Percentiles rank a stretch among this genome's conserved stretches.
These are phyloP conservation scores for Tricholoma hemisulphureum DNA, from an alignment of 768 basidiomycete genomes.

Conservation along the genomic window DNA sequence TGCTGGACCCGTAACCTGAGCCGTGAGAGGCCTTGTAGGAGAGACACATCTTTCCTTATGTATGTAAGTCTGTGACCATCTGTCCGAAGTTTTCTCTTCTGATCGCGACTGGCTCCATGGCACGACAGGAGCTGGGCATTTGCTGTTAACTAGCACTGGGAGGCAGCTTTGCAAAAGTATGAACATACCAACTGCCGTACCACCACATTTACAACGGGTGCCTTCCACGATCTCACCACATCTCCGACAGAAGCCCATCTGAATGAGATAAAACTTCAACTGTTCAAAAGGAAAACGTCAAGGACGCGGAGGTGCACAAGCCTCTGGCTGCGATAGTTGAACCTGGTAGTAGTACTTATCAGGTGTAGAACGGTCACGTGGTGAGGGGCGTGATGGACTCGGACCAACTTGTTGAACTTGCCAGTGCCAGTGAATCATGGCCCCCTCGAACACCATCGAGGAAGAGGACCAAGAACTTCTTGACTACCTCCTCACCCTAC, in stretches of 20 bases:
- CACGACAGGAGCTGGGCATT: conserved; percentile 58
- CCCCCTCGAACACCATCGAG: neutral
- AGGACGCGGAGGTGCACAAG: neutral
- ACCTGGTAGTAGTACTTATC: neutral
- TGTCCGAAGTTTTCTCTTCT: conserved; percentile 51
- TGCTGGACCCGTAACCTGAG: conserved; percentile 17
- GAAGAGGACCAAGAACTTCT: conserved; percentile 1
- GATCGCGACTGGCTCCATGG: conserved; percentile 55
- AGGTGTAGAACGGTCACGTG: conserved; percentile 18
- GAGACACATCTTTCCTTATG: conserved; percentile 46
- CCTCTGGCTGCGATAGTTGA: neutral
- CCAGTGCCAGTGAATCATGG: neutral
- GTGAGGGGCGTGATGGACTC: no score
- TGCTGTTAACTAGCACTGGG: neutral
- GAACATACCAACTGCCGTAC: conserved; percentile 70
- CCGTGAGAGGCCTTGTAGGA: conserved; percentile 34
- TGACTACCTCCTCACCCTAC: conserved; percentile 7
- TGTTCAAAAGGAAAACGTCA: conserved; percentile 9
- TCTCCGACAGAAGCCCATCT: conserved; percentile 82
- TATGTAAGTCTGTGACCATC: conserved; percentile 80
- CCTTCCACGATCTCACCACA: conserved; percentile 81
- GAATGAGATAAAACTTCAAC: conserved; percentile 5
- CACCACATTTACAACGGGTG: conserved; percentile 77
- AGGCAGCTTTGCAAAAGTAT: conserved; percentile 3
- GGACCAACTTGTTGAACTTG: neutral